Base-by-base conservation (phyloP, 2,329 filamentous ascomycete genomes). In the Aspergillus amoenus region DNA sequence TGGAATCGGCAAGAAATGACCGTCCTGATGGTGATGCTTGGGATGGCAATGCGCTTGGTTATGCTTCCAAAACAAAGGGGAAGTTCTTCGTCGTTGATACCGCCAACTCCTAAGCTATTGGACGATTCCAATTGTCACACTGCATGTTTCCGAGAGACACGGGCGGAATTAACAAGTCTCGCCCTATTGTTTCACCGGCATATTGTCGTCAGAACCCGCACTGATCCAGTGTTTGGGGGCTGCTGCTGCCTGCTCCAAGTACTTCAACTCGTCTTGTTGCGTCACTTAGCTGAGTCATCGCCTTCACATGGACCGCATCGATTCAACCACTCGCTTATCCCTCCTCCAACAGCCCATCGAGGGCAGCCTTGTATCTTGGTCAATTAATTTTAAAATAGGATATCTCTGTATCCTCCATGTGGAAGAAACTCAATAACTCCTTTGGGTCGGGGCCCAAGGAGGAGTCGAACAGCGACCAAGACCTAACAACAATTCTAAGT, bases 21-120 rank as follows among this genome's bases (percentile, higher is more conserved):
- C 64, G 59, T 11, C 69, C 73, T 4, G 79, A 82, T 18, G 75
- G 75, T 4, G 77, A 80, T 13, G 80, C 76, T 1, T 85, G 88
- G 74, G 77, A 85, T 60, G 93, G 91, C 85, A 82, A 94, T 76
- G 85, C 88, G 0, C 72, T 94, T 47, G 81, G 80, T 1, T 82
- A 82, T 53, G 89, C 90, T 0, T 79, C 82, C 15, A 84, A 82
- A 66, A 91, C 80, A 53, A 82, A 82, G 4, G 90, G 89, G 13
- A 84, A 82, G 62, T 95, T 88, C 67, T 93, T 95, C 64, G 85
- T 93, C 7, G 91, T 94, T 2, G 84, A 90, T 61, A 72, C 68
- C 13, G 63, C 65, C 41, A 68, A 57, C 17, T 55, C 43, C 40
- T 46, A 41, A 55, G 15, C 52, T 60, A 54, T 58, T 45, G 18